phyloP scores from a whole-genome alignment of 1,284 basidiomycete species.

The Cystobasidium pallidum region DNA sequence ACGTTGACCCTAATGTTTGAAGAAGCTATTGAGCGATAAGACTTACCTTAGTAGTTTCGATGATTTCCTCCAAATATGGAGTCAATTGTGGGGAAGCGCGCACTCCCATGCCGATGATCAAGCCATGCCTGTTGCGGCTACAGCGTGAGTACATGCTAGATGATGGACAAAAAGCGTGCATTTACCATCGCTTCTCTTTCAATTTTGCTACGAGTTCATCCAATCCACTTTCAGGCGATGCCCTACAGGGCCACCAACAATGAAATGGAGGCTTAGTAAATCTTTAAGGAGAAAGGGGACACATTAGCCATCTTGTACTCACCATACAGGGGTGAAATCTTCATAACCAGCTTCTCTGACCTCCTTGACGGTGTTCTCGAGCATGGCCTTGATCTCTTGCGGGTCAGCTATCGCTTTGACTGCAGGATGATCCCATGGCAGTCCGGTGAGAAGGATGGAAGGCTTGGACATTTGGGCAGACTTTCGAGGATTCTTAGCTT shows the following conservation, averaged over 20 bases:
- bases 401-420: conserved; percentile 27
- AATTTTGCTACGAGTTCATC: conserved; percentile 24
- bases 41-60: conserved; percentile 20
- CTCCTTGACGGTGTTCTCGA: conserved; percentile 25
- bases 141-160: neutral
- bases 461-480: conserved; percentile 19
- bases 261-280: too few species aligned
- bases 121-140: conserved; percentile 15
- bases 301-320: neutral
- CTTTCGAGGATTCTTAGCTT: too few species aligned
- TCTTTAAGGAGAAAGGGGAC: too few species aligned
- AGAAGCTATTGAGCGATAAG: too few species aligned
- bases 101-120: conserved; percentile 36
- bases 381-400: conserved; percentile 12
- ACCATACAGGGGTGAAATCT: conserved; percentile 33
- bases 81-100: conserved; percentile 18
- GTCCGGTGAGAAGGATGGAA: conserved; percentile 24
- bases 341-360: conserved; percentile 24
- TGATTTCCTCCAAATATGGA: conserved; percentile 22
- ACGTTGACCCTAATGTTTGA: too few species aligned
- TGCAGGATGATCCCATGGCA: conserved; percentile 26
- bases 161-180: neutral
- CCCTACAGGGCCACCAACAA: neutral
- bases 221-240: conserved; percentile 16
- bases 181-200: conserved; percentile 33